These are phyloP conservation scores for Sinapis alba DNA, from an alignment of 441 rosid species.

Conservation along the genomic window DNA sequence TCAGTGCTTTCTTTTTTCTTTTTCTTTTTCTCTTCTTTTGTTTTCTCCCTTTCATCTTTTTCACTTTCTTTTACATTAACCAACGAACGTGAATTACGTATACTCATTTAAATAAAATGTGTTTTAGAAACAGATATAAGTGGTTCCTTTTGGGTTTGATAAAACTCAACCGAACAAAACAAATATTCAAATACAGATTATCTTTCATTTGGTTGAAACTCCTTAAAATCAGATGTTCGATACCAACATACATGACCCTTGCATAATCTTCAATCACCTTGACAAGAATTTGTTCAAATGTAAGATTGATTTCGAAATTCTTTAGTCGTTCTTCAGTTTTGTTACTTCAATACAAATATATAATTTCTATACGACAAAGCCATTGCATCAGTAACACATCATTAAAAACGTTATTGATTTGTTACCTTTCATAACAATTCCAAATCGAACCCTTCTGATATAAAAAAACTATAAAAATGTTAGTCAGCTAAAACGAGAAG, in stretches of 20 bases:
- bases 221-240: not conserved
- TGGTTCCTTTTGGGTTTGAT: not conserved
- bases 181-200: not conserved
- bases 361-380: not conserved
- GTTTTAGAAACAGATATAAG: not conserved
- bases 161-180: not conserved
- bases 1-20: constrained; percentile 35
- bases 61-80: constrained; percentile 30
- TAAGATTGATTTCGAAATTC: not conserved
- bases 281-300: not conserved
- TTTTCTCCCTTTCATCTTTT: constrained; percentile 30
- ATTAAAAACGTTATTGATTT: not conserved
- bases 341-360: not conserved
- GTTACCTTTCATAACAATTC: not conserved
- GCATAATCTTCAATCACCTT: not conserved
- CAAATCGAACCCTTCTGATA: not conserved
- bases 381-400: too few species aligned
- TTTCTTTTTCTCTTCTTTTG: constrained; percentile 8
- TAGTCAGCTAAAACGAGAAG: not conserved
- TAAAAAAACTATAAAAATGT: not conserved
- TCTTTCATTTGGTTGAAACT: not conserved
- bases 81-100: constrained; percentile 31
- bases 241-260: not conserved
- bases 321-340: not conserved
- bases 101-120: not conserved